These are phyloP conservation scores for Roridomyces roridus DNA, from an alignment of 768 basidiomycete species.

Conservation along the genomic window DNA sequence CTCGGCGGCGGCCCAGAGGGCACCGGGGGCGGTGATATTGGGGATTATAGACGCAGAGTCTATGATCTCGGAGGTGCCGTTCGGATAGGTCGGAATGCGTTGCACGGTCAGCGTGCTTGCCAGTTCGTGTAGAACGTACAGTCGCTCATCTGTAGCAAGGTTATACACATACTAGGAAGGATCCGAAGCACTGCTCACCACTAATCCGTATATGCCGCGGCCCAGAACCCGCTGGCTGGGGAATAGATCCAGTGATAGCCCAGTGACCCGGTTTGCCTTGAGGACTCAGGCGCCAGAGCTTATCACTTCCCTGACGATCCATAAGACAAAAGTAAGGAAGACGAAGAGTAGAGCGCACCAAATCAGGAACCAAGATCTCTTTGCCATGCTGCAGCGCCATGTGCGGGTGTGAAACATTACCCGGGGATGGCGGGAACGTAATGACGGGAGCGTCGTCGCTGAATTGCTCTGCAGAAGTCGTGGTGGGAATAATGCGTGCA, in stretches of 20 bases:
- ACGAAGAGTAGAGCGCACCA: slow-evolving; percentile 49
- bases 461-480: slow-evolving; percentile 40
- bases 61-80: slow-evolving; percentile 45
- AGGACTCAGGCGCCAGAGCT: slow-evolving; percentile 67
- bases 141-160: slow-evolving; percentile 40
- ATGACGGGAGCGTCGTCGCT: slow-evolving; percentile 46
- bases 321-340: not conserved
- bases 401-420: slow-evolving; percentile 67
- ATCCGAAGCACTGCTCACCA: slow-evolving; percentile 30
- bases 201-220: slow-evolving; percentile 57
- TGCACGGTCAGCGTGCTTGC: slow-evolving; percentile 51
- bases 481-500: slow-evolving; percentile 57
- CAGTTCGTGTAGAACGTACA: slow-evolving; percentile 54
- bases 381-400: slow-evolving; percentile 61
- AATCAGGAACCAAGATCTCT: slow-evolving; percentile 70
- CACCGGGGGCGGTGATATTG: slow-evolving; percentile 40
- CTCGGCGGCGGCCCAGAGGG: slow-evolving; percentile 50
- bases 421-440: slow-evolving; percentile 55
- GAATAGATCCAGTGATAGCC: slow-evolving; percentile 64
- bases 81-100: slow-evolving; percentile 44
- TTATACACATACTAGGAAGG: not conserved
- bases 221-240: slow-evolving; percentile 67
- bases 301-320: slow-evolving; percentile 61
- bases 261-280: slow-evolving; percentile 50
- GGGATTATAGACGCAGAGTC: slow-evolving; percentile 46